These are phyloP conservation scores for Mimosa bimucronata DNA, from an alignment of 306 rosid genomes.

Conservation along the genomic window DNA sequence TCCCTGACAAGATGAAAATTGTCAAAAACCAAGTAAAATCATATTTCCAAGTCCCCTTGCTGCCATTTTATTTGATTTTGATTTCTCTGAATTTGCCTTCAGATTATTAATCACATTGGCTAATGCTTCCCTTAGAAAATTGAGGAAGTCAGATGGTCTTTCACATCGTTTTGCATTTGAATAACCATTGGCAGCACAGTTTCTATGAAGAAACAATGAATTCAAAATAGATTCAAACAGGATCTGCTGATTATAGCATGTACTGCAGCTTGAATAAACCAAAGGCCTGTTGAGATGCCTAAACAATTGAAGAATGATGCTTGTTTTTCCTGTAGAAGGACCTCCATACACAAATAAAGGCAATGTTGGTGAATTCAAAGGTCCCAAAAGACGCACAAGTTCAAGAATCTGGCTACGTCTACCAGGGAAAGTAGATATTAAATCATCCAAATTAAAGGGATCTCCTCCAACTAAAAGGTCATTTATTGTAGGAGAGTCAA, in stretches of 20 bases:
- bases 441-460: conserved; percentile 60
- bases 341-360: conserved; percentile 88
- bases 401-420: conserved; percentile 69
- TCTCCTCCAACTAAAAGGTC: conserved; percentile 82
- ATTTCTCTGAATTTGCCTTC: conserved; percentile 51
- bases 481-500: conserved; percentile 45
- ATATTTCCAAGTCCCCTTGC: conserved; percentile 63
- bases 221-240: conserved; percentile 84
- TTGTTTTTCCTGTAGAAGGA: conserved; percentile 79
- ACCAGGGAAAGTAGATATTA: conserved; percentile 68
- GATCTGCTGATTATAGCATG: conserved; percentile 74
- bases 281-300: conserved; percentile 80
- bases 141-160: conserved; percentile 81
- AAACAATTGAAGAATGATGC: conserved; percentile 64
- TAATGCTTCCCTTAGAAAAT: conserved; percentile 79
- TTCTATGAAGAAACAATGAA: conserved; percentile 73
- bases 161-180: conserved; percentile 77
- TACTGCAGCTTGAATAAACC: conserved; percentile 82
- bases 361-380: conserved; percentile 73
- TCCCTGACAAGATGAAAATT: conserved; percentile 78
- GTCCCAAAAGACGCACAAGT: conserved; percentile 69
- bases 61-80: conserved; percentile 42
- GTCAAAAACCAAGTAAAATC: conserved; percentile 85
- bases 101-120: conserved; percentile 50
- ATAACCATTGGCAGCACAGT: conserved; percentile 66